A percentile compares a stretch with the other conserved stretches of the same genome.
Conservation (phyloP, 495 filamentous ascomycete genomes). For the Astrocystis sublimbata region DNA sequence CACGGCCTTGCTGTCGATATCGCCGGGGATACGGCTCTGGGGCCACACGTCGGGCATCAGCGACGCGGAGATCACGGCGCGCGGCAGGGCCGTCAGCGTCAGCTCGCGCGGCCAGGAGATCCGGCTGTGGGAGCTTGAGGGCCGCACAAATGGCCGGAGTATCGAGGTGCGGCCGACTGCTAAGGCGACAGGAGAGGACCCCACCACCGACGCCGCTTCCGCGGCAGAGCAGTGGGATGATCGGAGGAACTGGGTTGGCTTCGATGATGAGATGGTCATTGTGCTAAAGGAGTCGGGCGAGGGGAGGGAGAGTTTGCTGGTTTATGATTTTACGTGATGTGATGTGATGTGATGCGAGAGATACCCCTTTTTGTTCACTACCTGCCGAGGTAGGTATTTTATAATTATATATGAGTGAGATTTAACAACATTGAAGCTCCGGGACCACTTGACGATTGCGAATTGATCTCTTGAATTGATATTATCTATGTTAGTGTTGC, state of each 20-base stretch:
- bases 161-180: slow-evolving; percentile 48
- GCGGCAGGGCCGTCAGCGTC: slow-evolving; percentile 89
- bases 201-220: too few relatives aligned
- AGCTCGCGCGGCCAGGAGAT: slow-evolving; percentile 81
- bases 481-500: too few relatives aligned
- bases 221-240: slow-evolving; percentile 31
- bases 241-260: slow-evolving; percentile 71
- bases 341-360: slow-evolving; percentile 69
- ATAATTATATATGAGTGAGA: too few relatives aligned
- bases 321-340: slow-evolving; percentile 87
- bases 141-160: slow-evolving; percentile 52
- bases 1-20: slow-evolving; percentile 64
- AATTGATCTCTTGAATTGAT: too few relatives aligned
- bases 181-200: slow-evolving; percentile 23
- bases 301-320: slow-evolving; percentile 72
- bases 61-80: slow-evolving; percentile 78
- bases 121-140: slow-evolving; percentile 92
- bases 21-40: slow-evolving; percentile 77
- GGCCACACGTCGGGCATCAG: slow-evolving; percentile 93
- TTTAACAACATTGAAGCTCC: too few relatives aligned
- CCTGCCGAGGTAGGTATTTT: too few relatives aligned
- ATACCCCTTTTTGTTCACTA: too few relatives aligned
- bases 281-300: slow-evolving; percentile 68
- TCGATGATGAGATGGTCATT: slow-evolving; percentile 92
- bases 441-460: too few relatives aligned